A percentile compares a stretch with the other conserved stretches of the same genome.
Evolutionary conservation across 1,139 yeast species (phyloP).

Genomic region (Protomyces inouyei): DNA sequence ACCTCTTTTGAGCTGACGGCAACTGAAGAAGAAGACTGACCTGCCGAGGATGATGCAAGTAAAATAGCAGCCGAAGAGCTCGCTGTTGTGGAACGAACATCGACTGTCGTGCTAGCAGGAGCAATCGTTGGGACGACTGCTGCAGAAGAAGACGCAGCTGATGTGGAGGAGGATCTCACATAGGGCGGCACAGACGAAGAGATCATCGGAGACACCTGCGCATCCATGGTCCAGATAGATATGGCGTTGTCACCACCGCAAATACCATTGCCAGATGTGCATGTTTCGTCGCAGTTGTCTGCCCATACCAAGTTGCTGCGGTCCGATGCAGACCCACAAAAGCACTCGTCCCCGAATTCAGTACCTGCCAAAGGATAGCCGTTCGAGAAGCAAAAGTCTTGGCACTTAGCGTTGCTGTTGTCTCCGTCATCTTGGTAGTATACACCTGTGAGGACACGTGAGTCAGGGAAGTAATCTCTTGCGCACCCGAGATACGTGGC

Average conservation of each 20-base stretch:
- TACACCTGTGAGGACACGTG: background rate
- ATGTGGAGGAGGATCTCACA: background rate
- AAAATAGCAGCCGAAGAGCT: background rate
- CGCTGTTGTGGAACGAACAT: background rate
- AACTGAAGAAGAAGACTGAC: background rate
- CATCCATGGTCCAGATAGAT: background rate
- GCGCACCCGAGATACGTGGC: background rate
- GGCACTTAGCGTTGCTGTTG: conserved; percentile 1
- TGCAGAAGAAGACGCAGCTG: background rate
- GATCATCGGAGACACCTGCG: background rate
- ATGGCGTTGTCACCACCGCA: background rate
- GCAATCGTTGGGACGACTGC: background rate
- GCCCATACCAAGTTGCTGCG: background rate
- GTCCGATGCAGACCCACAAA: background rate
- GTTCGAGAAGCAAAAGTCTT: background rate
- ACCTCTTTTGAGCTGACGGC: background rate
- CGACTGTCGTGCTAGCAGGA: background rate
- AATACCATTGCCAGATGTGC: background rate
- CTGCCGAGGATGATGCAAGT: background rate
- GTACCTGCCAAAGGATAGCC: background rate
- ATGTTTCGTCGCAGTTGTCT: background rate
- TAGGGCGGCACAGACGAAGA: background rate
- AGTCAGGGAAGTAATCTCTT: background rate
- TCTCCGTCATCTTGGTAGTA: background rate
- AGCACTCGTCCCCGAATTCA: background rate